A percentile compares a stretch with the other conserved stretches of the same genome.
Conservation (phyloP, 345 rosid species). For the Bretschneidera sinensis region DNA sequence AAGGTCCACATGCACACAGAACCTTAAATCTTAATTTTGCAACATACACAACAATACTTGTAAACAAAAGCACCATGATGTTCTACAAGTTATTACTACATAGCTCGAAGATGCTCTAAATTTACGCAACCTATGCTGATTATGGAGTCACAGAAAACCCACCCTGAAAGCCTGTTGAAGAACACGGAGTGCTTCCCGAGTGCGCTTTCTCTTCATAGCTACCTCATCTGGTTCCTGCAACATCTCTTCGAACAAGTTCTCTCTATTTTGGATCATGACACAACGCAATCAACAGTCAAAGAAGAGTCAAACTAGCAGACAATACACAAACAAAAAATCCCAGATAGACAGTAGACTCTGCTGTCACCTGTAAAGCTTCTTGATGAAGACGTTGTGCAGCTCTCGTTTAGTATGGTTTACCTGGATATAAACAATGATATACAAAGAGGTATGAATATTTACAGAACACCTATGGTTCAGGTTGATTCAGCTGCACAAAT, state of each 20-base stretch:
- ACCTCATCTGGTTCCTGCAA: slow-evolving; percentile 95
- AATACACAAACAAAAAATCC: neutral
- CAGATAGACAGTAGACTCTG: neutral
- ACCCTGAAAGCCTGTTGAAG: slow-evolving; percentile 96
- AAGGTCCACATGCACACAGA: neutral
- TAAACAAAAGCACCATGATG: neutral
- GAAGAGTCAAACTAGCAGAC: neutral
- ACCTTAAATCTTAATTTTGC: too few relatives aligned
- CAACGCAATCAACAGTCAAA: neutral
- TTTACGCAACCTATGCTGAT: too few relatives aligned
- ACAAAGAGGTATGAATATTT: neutral
- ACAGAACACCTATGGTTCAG: too few relatives aligned
- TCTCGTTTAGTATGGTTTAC: slow-evolving; percentile 96
- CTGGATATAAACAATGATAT: slow-evolving; percentile 35
- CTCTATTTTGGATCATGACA: slow-evolving; percentile 46
- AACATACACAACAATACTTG: neutral
- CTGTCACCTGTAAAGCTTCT: slow-evolving; percentile 87
- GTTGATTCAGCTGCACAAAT: neutral
- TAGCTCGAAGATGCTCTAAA: too few relatives aligned
- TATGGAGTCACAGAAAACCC: slow-evolving; percentile 16
- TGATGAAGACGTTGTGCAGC: slow-evolving; percentile 88
- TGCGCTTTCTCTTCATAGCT: slow-evolving; percentile 76
- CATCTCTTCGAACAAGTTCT: slow-evolving; percentile 97
- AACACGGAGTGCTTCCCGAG: slow-evolving; percentile 74
- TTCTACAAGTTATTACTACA: too few relatives aligned